Conservation (phyloP, 495 filamentous ascomycete genomes). For the Xylaria grammica region DNA sequence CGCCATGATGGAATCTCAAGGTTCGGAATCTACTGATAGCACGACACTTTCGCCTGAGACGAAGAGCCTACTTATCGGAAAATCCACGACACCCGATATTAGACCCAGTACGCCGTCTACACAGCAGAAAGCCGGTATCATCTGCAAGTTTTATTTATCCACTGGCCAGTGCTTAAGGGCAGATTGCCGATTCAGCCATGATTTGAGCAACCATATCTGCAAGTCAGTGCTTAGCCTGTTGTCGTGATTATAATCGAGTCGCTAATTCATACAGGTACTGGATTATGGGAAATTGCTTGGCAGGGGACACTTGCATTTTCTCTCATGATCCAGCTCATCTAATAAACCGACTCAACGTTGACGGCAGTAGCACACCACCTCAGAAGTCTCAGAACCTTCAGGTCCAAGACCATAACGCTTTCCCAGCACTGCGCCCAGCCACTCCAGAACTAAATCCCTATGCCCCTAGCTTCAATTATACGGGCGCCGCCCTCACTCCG, state of each 20-base stretch:
- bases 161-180: constrained; percentile 91
- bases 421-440: constrained; percentile 75
- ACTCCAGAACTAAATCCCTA: constrained; percentile 65
- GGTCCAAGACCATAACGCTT: constrained; percentile 86
- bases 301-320: constrained; percentile 93
- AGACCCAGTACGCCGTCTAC: constrained; percentile 76
- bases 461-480: constrained; percentile 58
- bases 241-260: constrained; percentile 21
- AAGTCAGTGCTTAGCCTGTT: constrained; percentile 69
- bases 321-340: constrained; percentile 91
- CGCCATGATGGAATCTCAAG: constrained; percentile 73
- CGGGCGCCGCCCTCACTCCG: constrained; percentile 57
- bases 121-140: constrained; percentile 76
- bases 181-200: constrained; percentile 97
- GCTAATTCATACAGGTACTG: constrained; percentile 72
- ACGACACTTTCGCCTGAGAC: constrained; percentile 53
- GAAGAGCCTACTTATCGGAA: constrained; percentile 78
- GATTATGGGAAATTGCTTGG: constrained; percentile 95
- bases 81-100: constrained; percentile 77
- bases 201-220: constrained; percentile 94
- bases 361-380: constrained; percentile 66
- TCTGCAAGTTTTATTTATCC: constrained; percentile 95
- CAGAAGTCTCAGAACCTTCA: constrained; percentile 69
- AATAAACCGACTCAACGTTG: constrained; percentile 69
- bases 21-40: constrained; percentile 41